phyloP scores from a whole-genome alignment of 202 grass and related monocot species.

The Carex arenaria region DNA sequence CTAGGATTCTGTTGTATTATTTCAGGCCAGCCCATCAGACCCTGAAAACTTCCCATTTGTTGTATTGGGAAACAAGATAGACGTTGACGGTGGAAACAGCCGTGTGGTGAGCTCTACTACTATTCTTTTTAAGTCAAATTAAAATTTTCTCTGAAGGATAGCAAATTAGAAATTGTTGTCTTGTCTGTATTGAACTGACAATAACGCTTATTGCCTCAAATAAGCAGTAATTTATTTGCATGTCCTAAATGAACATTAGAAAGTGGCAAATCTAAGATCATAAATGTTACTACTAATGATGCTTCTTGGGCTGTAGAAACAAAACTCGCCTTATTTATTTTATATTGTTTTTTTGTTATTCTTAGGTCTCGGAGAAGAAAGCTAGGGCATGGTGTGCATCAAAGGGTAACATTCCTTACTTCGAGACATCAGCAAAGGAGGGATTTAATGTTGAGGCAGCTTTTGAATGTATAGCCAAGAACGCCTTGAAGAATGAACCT shows the following conservation, averaged over 20 bases:
- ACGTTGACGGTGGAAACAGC: slow-evolving; percentile 82
- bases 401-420: slow-evolving; percentile 88
- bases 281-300: neutral
- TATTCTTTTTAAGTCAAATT: neutral
- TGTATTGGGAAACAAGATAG: slow-evolving; percentile 83
- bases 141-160: neutral
- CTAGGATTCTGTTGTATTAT: neutral
- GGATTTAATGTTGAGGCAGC: slow-evolving; percentile 89
- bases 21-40: slow-evolving; percentile 83
- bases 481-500: slow-evolving; percentile 92
- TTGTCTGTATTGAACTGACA: neutral
- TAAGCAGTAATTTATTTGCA: neutral
- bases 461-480: slow-evolving; percentile 87
- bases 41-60: slow-evolving; percentile 87
- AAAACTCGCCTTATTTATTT: slow-evolving; percentile 4
- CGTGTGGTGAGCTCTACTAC: slow-evolving; percentile 46
- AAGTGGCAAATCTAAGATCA: neutral
- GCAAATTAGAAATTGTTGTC: neutral
- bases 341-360: slow-evolving; percentile 4
- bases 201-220: neutral
- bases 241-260: neutral
- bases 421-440: slow-evolving; percentile 97
- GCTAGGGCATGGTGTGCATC: slow-evolving; percentile 92
- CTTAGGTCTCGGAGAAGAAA: slow-evolving; percentile 82
- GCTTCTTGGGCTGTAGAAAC: neutral